A percentile compares a stretch with the other conserved stretches of the same genome.
These are phyloP conservation scores for Tetrapisispora phaffii DNA, from an alignment of 805 yeast genomes.

Conservation along the genomic window DNA sequence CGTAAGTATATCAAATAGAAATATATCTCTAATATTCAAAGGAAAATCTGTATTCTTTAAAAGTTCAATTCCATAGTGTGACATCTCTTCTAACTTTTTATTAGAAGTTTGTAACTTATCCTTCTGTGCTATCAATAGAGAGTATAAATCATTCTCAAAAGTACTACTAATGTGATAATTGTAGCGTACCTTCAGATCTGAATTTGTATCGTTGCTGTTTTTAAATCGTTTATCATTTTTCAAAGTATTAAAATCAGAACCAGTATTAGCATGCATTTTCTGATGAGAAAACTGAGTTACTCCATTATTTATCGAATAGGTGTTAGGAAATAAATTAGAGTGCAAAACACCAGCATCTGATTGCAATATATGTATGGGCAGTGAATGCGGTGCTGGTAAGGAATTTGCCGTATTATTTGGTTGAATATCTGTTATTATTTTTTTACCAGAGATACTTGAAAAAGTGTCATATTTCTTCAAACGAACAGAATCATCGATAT, in stretches of 20 bases:
- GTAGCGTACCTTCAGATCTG: not conserved
- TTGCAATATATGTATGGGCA: no score
- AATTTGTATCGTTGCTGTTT: not conserved
- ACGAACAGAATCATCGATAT: not conserved
- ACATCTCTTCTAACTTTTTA: conserved; percentile 32
- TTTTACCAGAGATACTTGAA: no score
- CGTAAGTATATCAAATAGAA: conserved; percentile 48
- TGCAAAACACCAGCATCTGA: no score
- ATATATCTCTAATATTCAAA: conserved; percentile 40
- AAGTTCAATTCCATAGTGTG: conserved; percentile 36
- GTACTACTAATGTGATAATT: conserved; percentile 4
- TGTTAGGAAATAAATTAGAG: no score
- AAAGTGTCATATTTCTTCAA: no score
- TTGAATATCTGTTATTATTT: no score
- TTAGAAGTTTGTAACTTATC: conserved; percentile 34
- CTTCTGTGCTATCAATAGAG: conserved; percentile 16
- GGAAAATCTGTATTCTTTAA: conserved; percentile 36
- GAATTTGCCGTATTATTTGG: no score
- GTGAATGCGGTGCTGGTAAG: no score
- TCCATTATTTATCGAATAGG: no score
- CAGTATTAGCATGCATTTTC: not conserved
- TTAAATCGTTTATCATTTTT: not conserved
- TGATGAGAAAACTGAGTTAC: not conserved
- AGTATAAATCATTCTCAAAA: conserved; percentile 20
- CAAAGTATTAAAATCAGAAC: not conserved